Base-by-base conservation (phyloP, 2,329 filamentous ascomycete species). In the Sporothrix brasiliensis region DNA sequence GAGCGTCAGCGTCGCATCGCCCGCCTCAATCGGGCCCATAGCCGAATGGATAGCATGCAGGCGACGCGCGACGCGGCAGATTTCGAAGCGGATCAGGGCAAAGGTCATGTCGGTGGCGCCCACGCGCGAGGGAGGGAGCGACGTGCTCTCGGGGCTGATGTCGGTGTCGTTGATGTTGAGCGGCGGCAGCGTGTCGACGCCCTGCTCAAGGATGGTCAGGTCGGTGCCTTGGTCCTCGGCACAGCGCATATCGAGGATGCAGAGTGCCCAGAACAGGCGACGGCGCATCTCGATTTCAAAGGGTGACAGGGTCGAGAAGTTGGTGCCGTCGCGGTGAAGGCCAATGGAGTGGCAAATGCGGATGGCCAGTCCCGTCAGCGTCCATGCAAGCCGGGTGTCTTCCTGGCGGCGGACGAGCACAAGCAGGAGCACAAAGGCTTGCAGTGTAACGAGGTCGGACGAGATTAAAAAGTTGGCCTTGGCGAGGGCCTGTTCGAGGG, bases 281-380 rank as follows among this genome's bases (percentile, higher is more conserved):
- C 89, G 82, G 21, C 88, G 83, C 78, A 90, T 87, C 75, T 91
- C 88, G 7, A 85, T 81, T 61, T 91, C 86, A 70, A 88, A 90
- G 0, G 86, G 85, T 0, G 83, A 82, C 1, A 91, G 75, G 14
- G 85, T 82, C 4, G 78, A 83, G 75, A 84, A 84, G 67, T 82
- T 78, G 3, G 80, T 80, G 16, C 85, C 85, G 56, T 91, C 89
- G n/a, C 85, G 81, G 69, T 88, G 86, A 47, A 88, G 79, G 0
- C 86, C 85, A 30, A 88, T 79, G 11, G 83, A 82, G 44, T 86
- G 83, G 16, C 81, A 84, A 75, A 88, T 85, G 6, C 85, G 80
- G 21, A 88, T 84, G n/a, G 85, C 84, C 1, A 90, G 81, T 0
- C 88, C 89, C 0, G 87, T 88, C 73, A 91, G 80, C 52, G 88